Conservation (phyloP, 257 asterid genomes). For the Salvia hispanica region DNA sequence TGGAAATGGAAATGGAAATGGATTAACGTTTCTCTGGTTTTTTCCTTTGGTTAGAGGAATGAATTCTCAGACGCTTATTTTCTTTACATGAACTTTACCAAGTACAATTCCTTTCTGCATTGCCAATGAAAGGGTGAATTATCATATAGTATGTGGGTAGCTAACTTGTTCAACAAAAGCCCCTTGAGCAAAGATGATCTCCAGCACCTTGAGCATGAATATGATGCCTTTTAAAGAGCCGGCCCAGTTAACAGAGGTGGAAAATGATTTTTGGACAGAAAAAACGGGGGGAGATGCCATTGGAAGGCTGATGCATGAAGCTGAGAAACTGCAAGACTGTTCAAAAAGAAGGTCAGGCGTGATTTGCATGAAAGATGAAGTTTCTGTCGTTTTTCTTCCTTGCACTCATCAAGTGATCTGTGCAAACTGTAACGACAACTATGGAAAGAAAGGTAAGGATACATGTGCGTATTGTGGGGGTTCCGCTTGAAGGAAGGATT, state of each 20-base stretch:
- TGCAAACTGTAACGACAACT: conserved; percentile 69
- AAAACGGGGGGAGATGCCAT: too few relatives aligned
- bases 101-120: conserved; percentile 22
- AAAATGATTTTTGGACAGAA: too few relatives aligned
- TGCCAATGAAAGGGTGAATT: neutral
- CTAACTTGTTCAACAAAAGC: conserved; percentile 17
- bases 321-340: conserved; percentile 51
- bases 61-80: conserved; percentile 13
- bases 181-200: too few relatives aligned
- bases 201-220: too few relatives aligned
- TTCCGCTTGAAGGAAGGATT: conserved; percentile 77
- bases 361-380: conserved; percentile 82
- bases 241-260: too few relatives aligned
- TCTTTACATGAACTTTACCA: conserved; percentile 5
- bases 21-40: neutral
- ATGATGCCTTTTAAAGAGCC: too few relatives aligned
- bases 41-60: neutral
- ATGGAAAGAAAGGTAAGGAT: conserved; percentile 71
- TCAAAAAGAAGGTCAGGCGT: conserved; percentile 44
- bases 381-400: conserved; percentile 90
- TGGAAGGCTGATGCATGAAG: conserved; percentile 62
- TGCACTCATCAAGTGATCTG: conserved; percentile 90
- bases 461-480: conserved; percentile 69
- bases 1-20: too few relatives aligned
- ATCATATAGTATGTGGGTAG: neutral